Evolutionary conservation across 352 stramenopile species (phyloP).

Genomic region (Blastocystis sp.): DNA sequence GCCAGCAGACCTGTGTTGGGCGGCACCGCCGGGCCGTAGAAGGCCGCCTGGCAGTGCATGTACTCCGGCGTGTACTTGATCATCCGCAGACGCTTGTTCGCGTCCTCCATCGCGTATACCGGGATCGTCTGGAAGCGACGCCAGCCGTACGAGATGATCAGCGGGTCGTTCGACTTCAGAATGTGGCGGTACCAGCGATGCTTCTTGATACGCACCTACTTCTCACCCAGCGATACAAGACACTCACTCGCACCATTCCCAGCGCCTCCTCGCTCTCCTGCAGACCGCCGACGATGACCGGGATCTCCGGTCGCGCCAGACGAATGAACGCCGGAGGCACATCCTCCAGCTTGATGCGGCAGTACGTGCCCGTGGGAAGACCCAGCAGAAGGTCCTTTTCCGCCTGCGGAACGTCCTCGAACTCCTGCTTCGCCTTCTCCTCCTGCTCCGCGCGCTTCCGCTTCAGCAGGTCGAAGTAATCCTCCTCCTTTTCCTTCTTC

Average conservation of each 20-base stretch:
- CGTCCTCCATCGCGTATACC: constrained; percentile 92
- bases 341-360: constrained; percentile 7
- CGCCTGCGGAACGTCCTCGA: constrained; percentile 72
- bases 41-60: constrained; percentile 96
- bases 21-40: constrained; percentile 84
- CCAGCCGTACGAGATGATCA: constrained; percentile 96
- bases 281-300: constrained; percentile 80
- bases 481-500: constrained; percentile 70
- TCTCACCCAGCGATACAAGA: constrained; percentile 69
- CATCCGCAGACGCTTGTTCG: constrained; percentile 82
- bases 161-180: constrained; percentile 90
- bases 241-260: constrained; percentile 3
- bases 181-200: constrained; percentile 96
- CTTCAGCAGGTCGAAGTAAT: constrained; percentile 62
- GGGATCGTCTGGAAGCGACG: constrained; percentile 93
- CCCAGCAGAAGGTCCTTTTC: constrained; percentile 68
- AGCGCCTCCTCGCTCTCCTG: constrained; percentile 80
- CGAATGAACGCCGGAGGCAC: constrained; percentile 34
- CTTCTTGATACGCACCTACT: constrained; percentile 93
- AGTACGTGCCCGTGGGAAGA: constrained; percentile 30
- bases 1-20: constrained; percentile 91
- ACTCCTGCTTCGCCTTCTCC: constrained; percentile 60
- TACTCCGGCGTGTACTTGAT: constrained; percentile 99
- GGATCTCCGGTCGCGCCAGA: constrained; percentile 57
- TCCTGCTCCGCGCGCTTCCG: constrained; percentile 60